Conservation (phyloP, 2,329 filamentous ascomycete species). For the Scedosporium aurantiacum region DNA sequence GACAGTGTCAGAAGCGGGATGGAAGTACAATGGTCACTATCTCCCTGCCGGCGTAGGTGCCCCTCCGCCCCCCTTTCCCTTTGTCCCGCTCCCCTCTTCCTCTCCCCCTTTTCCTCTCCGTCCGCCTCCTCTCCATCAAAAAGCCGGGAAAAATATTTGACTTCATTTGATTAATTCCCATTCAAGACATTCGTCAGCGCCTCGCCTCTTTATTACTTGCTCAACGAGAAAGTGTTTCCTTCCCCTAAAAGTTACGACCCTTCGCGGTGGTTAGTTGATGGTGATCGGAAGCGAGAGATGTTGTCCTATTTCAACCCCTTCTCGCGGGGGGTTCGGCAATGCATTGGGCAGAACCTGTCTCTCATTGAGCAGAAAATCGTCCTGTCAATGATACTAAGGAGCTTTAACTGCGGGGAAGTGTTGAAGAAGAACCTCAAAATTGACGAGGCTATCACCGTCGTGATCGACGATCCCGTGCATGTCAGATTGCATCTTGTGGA, state of each 20-base stretch:
- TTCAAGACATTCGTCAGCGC: constrained; percentile 2
- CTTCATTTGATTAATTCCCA: no score
- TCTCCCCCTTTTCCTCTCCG: background rate
- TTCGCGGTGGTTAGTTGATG: constrained; percentile 1
- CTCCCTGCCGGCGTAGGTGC: constrained; percentile 6
- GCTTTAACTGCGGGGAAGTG: background rate
- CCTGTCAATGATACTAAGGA: background rate
- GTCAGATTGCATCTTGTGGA: background rate
- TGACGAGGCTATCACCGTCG: background rate
- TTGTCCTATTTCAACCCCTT: constrained; percentile 7
- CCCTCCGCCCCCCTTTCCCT: no score
- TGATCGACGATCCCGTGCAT: background rate
- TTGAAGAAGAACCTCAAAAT: background rate
- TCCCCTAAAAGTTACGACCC: constrained; percentile 5
- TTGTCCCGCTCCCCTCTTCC: background rate
- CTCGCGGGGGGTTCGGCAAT: constrained; percentile 6
- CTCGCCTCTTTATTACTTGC: constrained; percentile 5
- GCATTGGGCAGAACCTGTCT: constrained; percentile 8
- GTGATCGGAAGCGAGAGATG: background rate
- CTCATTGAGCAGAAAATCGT: background rate
- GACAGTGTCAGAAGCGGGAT: constrained; percentile 4
- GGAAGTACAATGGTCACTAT: background rate
- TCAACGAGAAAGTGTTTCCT: constrained; percentile 2
- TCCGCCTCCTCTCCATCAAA: no score
- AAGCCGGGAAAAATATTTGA: no score